A percentile compares a stretch with the other conserved stretches of the same genome.
phyloP scores from a whole-genome alignment of 441 rosid species.

The Eruca vesicaria region DNA sequence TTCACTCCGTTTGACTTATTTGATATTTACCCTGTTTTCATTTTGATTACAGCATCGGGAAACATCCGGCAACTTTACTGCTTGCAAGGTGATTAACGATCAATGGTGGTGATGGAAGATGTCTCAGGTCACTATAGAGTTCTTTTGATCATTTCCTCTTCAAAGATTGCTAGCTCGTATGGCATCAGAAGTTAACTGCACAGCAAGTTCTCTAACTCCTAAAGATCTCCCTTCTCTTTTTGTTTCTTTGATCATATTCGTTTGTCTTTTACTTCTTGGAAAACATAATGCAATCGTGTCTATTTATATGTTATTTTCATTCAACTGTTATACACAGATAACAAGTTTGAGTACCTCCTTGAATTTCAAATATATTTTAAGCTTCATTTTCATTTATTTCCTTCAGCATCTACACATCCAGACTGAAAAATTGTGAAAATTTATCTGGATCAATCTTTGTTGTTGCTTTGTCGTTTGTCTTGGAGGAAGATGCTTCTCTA shows the following conservation, averaged over 20 bases:
- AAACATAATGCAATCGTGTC: background rate
- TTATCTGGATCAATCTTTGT: background rate
- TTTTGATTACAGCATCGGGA: constrained; percentile 93
- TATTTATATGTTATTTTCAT: constrained; percentile 18
- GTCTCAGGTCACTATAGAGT: constrained; percentile 25
- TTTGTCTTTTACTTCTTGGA: background rate
- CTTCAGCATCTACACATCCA: constrained; percentile 22
- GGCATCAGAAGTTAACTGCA: constrained; percentile 19
- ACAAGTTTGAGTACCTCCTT: constrained; percentile 11
- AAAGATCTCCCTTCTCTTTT: background rate
- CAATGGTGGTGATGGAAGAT: constrained; percentile 20
- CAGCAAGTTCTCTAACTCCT: constrained; percentile 16
- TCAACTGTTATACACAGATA: constrained; percentile 18
- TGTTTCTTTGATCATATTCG: background rate
- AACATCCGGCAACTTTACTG: constrained; percentile 97
- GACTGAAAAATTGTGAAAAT: constrained; percentile 22
- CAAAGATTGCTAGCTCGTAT: background rate
- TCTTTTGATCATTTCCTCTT: constrained; percentile 13
- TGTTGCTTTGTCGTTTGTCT: constrained; percentile 26
- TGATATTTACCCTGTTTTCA: too few relatives aligned
- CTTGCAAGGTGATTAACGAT: constrained; percentile 73
- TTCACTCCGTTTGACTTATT: too few relatives aligned
- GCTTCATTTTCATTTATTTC: background rate
- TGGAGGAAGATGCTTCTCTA: constrained; percentile 64
- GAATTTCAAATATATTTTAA: background rate